phyloP scores from a whole-genome alignment of 169 alveolate species.

The Haemoproteus tartakovskyi region DNA sequence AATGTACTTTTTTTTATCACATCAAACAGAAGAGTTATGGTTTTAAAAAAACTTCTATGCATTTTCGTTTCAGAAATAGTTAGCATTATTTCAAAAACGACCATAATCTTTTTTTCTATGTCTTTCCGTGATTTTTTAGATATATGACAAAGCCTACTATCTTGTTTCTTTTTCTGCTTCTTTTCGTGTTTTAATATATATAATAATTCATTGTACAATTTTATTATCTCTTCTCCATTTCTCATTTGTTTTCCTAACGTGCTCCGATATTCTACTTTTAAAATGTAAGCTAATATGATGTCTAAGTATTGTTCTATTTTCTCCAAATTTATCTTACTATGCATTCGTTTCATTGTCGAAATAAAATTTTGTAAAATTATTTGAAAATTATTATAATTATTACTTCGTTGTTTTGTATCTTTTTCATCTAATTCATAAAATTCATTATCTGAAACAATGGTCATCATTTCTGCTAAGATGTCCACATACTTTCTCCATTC shows the following conservation, averaged over 20 bases:
- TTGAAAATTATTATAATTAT: too few species aligned
- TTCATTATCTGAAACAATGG: too few species aligned
- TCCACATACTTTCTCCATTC: too few species aligned
- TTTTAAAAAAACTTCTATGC: slow-evolving; percentile 5
- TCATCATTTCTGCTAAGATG: too few species aligned
- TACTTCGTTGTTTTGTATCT: too few species aligned
- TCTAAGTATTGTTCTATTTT: slow-evolving; percentile 23
- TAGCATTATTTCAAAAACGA: slow-evolving; percentile 36
- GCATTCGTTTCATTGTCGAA: slow-evolving; percentile 1
- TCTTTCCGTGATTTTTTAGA: background rate
- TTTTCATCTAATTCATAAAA: too few species aligned
- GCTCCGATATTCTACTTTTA: slow-evolving; percentile 16
- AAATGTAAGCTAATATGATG: slow-evolving; percentile 35
- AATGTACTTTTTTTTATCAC: slow-evolving; percentile 4
- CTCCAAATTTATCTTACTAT: background rate
- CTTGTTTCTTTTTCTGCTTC: background rate
- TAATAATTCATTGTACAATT: slow-evolving; percentile 12
- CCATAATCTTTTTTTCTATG: slow-evolving; percentile 10
- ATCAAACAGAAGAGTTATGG: slow-evolving; percentile 20
- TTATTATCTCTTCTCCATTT: too few species aligned
- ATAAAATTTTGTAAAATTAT: slow-evolving; percentile 31
- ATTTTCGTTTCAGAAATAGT: slow-evolving; percentile 36
- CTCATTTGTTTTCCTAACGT: slow-evolving; percentile 3
- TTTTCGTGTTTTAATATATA: background rate
- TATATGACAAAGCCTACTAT: too few species aligned